A percentile compares a stretch with the other conserved stretches of the same genome.
These are phyloP conservation scores for Beauveria brongniartii DNA, from an alignment of 2,329 filamentous ascomycete genomes.

Conservation along the genomic window DNA sequence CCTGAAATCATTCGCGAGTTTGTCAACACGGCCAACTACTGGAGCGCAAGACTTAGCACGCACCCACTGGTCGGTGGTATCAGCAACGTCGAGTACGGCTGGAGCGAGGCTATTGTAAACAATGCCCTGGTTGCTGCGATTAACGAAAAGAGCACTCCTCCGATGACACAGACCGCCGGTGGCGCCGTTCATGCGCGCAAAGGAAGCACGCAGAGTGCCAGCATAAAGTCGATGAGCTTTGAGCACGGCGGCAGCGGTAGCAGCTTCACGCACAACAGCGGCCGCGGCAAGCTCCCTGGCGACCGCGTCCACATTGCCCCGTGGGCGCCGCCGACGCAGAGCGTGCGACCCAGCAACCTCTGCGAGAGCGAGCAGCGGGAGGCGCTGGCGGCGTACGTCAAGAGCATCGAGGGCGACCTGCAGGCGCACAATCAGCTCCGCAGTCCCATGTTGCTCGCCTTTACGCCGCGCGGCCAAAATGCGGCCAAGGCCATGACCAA, in stretches of 20 bases:
- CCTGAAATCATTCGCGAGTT: conserved; percentile 93
- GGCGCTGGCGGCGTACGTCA: conserved; percentile 69
- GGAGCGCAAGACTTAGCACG: conserved; percentile 89
- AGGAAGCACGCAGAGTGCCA: conserved; percentile 42
- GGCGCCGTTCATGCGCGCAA: conserved; percentile 30
- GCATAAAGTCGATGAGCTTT: conserved; percentile 49
- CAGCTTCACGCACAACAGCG: conserved; percentile 43
- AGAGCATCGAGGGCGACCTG: conserved; percentile 77
- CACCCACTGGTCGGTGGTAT: conserved; percentile 88
- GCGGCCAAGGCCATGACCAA: conserved; percentile 81
- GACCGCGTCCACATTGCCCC: conserved; percentile 79
- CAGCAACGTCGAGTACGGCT: conserved; percentile 96
- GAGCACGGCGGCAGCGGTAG: conserved; percentile 43
- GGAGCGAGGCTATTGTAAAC: conserved; percentile 77
- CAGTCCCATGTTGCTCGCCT: conserved; percentile 79
- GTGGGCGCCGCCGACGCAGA: conserved; percentile 84
- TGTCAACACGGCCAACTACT: conserved; percentile 91
- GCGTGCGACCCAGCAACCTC: conserved; percentile 74
- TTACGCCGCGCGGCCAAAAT: conserved; percentile 77
- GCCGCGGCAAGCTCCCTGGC: conserved; percentile 60
- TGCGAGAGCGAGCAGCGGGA: conserved; percentile 74
- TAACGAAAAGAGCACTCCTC: conserved; percentile 32
- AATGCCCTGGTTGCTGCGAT: conserved; percentile 45
- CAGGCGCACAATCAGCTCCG: conserved; percentile 82
- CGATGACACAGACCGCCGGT: conserved; percentile 15